phyloP scores from a whole-genome alignment of 768 basidiomycete species.

The Exidia glandulosa region DNA sequence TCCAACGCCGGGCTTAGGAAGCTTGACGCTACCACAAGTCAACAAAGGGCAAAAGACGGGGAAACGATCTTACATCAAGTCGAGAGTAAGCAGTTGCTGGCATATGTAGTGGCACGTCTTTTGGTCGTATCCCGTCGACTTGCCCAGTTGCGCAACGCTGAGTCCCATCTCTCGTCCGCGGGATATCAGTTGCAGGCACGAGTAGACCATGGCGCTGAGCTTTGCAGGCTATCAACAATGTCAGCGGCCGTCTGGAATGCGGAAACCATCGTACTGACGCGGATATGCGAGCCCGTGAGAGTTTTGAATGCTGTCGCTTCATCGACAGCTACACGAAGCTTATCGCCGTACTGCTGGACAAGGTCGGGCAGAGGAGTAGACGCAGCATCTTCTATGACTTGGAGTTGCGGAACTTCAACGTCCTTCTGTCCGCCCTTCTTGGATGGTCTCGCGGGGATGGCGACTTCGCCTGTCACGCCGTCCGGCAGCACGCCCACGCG shows the following conservation, averaged over 20 bases:
- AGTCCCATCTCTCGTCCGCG: slow-evolving; percentile 68
- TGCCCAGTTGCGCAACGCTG: slow-evolving; percentile 67
- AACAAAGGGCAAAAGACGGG: neutral
- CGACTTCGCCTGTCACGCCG: slow-evolving; percentile 53
- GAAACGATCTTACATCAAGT: slow-evolving; percentile 46
- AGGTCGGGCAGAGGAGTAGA: slow-evolving; percentile 46
- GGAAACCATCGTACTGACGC: slow-evolving; percentile 35
- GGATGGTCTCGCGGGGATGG: slow-evolving; percentile 66
- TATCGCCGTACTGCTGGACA: slow-evolving; percentile 43
- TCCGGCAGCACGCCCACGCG: slow-evolving; percentile 60
- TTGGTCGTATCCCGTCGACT: slow-evolving; percentile 72
- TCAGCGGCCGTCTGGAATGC: neutral
- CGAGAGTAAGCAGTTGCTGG: slow-evolving; percentile 60
- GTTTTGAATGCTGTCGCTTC: slow-evolving; percentile 65
- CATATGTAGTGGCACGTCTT: slow-evolving; percentile 85
- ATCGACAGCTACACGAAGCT: slow-evolving; percentile 63
- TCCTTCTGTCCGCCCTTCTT: slow-evolving; percentile 50
- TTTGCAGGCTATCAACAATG: slow-evolving; percentile 49
- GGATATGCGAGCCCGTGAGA: slow-evolving; percentile 75
- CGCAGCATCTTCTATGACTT: slow-evolving; percentile 45
- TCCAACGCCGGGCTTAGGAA: slow-evolving; percentile 65
- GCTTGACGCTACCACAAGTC: slow-evolving; percentile 56
- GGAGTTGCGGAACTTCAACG: slow-evolving; percentile 27
- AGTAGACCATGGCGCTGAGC: slow-evolving; percentile 77
- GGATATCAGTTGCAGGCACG: slow-evolving; percentile 74